Conservation (phyloP, 192 early-diverging fungal species). For the Backusella westeae region DNA sequence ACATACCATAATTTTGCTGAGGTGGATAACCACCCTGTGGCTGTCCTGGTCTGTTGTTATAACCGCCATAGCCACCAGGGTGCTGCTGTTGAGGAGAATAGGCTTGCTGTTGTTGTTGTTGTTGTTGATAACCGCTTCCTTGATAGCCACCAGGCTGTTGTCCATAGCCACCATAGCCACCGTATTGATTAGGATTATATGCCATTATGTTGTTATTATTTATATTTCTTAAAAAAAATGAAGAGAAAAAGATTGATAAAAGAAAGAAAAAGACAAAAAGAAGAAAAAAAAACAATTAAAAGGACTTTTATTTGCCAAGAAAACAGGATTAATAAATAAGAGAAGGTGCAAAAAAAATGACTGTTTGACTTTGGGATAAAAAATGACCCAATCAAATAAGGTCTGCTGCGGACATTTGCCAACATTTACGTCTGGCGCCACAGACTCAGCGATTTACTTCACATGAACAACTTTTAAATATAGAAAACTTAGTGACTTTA, state of each 20-base stretch:
- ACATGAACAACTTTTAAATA: slow-evolving; percentile 4
- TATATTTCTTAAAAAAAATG: not conserved
- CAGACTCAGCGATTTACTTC: not conserved
- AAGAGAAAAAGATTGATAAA: not conserved
- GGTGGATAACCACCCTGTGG: not conserved
- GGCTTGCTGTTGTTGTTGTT: not conserved
- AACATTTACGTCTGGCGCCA: not conserved
- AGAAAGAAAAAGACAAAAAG: slow-evolving; percentile 4
- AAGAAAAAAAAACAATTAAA: slow-evolving; percentile 1
- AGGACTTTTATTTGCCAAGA: not conserved
- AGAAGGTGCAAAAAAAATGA: not conserved
- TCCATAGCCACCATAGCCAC: not conserved
- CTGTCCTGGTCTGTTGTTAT: not conserved
- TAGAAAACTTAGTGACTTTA: not conserved
- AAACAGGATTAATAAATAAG: not conserved
- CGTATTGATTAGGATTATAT: slow-evolving; percentile 17
- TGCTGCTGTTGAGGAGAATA: not conserved
- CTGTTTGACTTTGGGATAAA: not conserved
- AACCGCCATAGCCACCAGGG: not conserved
- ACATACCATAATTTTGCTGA: not conserved
- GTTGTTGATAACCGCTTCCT: not conserved
- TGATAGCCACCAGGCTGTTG: slow-evolving; percentile 8
- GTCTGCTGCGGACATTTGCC: not conserved
- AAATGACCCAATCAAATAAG: not conserved
- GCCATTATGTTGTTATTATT: not conserved